Evolutionary conservation across 805 yeast genomes (phyloP).

Genomic region (Barnettozyma pratensis): DNA sequence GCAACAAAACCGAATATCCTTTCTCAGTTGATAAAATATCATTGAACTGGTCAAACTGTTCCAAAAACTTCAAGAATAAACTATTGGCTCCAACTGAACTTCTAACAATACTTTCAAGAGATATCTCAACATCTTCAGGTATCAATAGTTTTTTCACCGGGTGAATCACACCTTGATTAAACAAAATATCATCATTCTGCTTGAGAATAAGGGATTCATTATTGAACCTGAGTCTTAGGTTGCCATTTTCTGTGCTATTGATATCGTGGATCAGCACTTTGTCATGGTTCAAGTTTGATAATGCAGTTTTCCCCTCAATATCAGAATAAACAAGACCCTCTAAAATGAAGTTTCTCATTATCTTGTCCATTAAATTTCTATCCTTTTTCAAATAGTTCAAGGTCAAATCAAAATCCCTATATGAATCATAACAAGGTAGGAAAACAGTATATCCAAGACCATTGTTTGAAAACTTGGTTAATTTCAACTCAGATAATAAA

Average conservation of each 20-base stretch:
- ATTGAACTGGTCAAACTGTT: slow-evolving; percentile 36
- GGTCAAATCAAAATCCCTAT: slow-evolving; percentile 60
- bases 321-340: slow-evolving; percentile 67
- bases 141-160: slow-evolving; percentile 51
- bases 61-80: slow-evolving; percentile 41
- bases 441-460: slow-evolving; percentile 66
- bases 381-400: slow-evolving; percentile 53
- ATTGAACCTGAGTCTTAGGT: slow-evolving; percentile 17
- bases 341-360: slow-evolving; percentile 56
- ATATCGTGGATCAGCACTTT: slow-evolving; percentile 16
- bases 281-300: slow-evolving; percentile 29
- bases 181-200: slow-evolving; percentile 59
- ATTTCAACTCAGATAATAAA: slow-evolving; percentile 46
- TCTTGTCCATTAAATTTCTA: slow-evolving; percentile 40
- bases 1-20: slow-evolving; percentile 62
- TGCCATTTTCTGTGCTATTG: slow-evolving; percentile 8
- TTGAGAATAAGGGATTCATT: slow-evolving; percentile 20
- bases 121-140: slow-evolving; percentile 51
- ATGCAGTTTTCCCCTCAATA: slow-evolving; percentile 28
- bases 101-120: slow-evolving; percentile 48
- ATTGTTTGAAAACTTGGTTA: slow-evolving; percentile 50
- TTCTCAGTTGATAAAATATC: slow-evolving; percentile 36
- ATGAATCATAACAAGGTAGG: slow-evolving; percentile 71
- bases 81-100: slow-evolving; percentile 41
- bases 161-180: slow-evolving; percentile 82